Base-by-base conservation (phyloP, 2,329 filamentous ascomycete species). In the Pseudocercospora fijiensis region DNA sequence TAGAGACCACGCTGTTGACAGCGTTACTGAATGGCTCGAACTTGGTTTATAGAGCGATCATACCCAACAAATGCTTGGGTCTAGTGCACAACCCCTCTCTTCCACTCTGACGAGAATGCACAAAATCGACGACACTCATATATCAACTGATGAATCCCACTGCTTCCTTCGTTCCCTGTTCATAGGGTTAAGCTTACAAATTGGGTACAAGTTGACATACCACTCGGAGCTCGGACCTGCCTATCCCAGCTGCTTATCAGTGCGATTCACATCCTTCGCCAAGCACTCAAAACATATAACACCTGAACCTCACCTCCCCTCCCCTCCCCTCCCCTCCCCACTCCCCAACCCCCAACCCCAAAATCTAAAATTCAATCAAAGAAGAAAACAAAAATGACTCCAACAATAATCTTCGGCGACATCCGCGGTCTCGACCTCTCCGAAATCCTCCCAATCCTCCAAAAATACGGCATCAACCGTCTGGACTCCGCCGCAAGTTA, bases 401-500 rank as follows among this genome's bases (percentile, higher is more conserved):
- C 61, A 10, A 26, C 47, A 20, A n/a, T 64, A 1, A 60, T 64
- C 26, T 64, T 64, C 51, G 62, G 62, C 62, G 62, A 64, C 62
- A 52, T 57, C 18, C 57, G 51, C 51, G 51, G 22, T 13, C 37
- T 60, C 2, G 37, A 58, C 1, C 10, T 51, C 18, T n/a, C 24
- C 20, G 57, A 49, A 18, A 37, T 64, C 24, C 27, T 30, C 18
- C 53, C 67, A 22, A 64, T 69, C 16, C 73, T 77, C 62, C 69
- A 72, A 57, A 57, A 66, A 3, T 69, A 77, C 64, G 67, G 69
- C 6, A 71, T 78, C 61, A 67, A 45, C 10, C 74, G 76, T 22
- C 66, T 79, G 57, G 77, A 78, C 66, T 78, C 76, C 0, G 75
- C 77, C 6, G 75, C 76, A 33, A 68, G 76, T 55, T 79, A 79